phyloP scores from a whole-genome alignment of 306 rosid species.

The Prinsepia uniflora region DNA sequence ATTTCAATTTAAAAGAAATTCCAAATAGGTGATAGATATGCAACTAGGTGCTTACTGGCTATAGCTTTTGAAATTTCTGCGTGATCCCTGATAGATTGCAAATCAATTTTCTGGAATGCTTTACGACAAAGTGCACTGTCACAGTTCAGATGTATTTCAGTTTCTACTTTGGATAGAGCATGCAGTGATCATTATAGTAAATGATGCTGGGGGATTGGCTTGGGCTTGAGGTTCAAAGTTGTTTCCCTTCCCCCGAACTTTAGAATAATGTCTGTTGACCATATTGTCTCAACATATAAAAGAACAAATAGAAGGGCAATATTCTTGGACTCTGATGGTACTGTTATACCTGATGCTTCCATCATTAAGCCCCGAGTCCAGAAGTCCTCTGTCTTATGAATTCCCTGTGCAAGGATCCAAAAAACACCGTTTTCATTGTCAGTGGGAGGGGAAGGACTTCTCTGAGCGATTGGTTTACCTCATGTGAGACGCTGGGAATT shows the following conservation, averaged over 20 bases:
- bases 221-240: slow-evolving; percentile 73
- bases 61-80: neutral
- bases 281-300: slow-evolving; percentile 59
- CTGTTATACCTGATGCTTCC: slow-evolving; percentile 65
- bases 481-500: slow-evolving; percentile 69
- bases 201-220: slow-evolving; percentile 80
- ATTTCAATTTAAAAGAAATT: neutral
- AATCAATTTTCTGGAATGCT: neutral
- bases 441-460: slow-evolving; percentile 76
- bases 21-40: neutral
- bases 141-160: neutral
- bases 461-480: slow-evolving; percentile 64
- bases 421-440: slow-evolving; percentile 71
- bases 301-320: slow-evolving; percentile 69
- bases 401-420: slow-evolving; percentile 61
- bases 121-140: neutral
- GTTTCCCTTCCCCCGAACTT: slow-evolving; percentile 63
- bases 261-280: slow-evolving; percentile 59
- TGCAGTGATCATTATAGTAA: slow-evolving; percentile 70
- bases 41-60: neutral
- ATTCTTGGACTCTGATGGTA: slow-evolving; percentile 86
- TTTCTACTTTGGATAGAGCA: slow-evolving; percentile 57
- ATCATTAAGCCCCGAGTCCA: slow-evolving; percentile 60
- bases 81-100: neutral
- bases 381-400: slow-evolving; percentile 58